Evolutionary conservation across 2,329 filamentous ascomycete genomes (phyloP), one percentile per base, ranked within the genome.

Genomic region (Chrysoporthe cubensis): DNA sequence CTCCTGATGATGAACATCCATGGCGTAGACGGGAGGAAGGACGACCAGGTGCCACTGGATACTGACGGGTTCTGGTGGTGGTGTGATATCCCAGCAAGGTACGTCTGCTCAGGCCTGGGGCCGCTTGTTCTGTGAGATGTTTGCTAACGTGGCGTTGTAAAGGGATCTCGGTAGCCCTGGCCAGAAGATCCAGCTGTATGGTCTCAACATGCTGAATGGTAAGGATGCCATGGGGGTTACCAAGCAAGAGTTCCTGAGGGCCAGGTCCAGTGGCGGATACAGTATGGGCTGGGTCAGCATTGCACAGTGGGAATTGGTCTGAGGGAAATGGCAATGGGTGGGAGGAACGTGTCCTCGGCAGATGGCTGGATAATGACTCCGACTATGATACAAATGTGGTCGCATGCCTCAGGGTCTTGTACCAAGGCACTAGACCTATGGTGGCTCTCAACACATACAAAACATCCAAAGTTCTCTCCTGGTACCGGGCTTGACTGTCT

Each of bases 61-160:
- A 91, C 87, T n/a, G 91, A 95, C 69, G 92, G 91, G 16, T 91
- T 86, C 74, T 89, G 90, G 79, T 96, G 91, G 87, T 97, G 92
- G 88, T 79, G 88, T 1, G 95, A 97, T 78, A 85, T 97, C 4
- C 81, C 85, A 37, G 84, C 88, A 0, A 78, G 68, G 68, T 68
- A 40, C 48, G 68, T 70, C 37, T 34, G 16, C 44, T 52, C 4
- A 14, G 2, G 0, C 18, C 11, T 18, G 32, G 18, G 16, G 2
- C n/a, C 13, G 6, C 26, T 8, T 7, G 26, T 42, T 32, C 44
- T 26, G 26, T 18, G 16, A 16, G n/a, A n/a, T 59, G 43, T 65
- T 37, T 44, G 50, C 62, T 63, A 34, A 65, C 44, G 16, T 50
- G 6, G 14, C 11, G 9, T 37, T 9, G 4, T 50, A 5, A 4